Conservation (phyloP, 2,329 filamentous ascomycete genomes). For the Aspergillus sp. region DNA sequence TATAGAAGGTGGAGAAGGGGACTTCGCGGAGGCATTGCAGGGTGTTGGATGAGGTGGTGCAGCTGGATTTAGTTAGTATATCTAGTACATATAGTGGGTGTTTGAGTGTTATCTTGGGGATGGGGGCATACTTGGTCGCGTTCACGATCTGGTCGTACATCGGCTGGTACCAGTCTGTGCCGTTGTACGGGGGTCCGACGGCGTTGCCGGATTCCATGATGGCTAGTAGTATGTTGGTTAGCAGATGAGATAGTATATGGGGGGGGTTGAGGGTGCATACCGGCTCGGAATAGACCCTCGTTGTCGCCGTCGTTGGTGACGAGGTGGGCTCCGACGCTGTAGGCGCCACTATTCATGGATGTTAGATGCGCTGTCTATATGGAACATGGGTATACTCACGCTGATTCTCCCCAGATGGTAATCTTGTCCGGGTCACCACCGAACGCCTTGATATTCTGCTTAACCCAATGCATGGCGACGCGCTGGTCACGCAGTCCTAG, state of each 20-base stretch:
- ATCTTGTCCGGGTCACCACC: slow-evolving; percentile 35
- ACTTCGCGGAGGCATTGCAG: slow-evolving; percentile 33
- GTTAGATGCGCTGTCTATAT: background rate
- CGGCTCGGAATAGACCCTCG: slow-evolving; percentile 35
- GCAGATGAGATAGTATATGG: background rate
- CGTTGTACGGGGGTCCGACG: slow-evolving; percentile 35
- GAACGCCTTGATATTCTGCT: slow-evolving; percentile 38
- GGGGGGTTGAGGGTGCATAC: slow-evolving; percentile 12
- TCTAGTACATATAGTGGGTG: no score
- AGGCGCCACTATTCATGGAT: slow-evolving; percentile 27
- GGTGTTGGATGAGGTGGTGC: slow-evolving; percentile 28
- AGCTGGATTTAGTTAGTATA: slow-evolving; percentile 19
- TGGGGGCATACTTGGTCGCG: slow-evolving; percentile 23
- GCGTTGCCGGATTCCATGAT: slow-evolving; percentile 38
- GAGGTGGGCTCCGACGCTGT: slow-evolving; percentile 35
- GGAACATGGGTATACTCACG: slow-evolving; percentile 21
- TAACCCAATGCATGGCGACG: slow-evolving; percentile 40
- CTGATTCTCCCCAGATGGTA: slow-evolving; percentile 42
- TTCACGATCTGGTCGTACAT: slow-evolving; percentile 36
- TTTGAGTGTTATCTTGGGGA: background rate
- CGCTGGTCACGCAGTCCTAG: slow-evolving; percentile 37
- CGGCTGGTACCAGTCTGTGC: slow-evolving; percentile 37
- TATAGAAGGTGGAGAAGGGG: slow-evolving; percentile 29
- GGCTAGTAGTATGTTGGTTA: slow-evolving; percentile 18
- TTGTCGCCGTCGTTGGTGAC: slow-evolving; percentile 33